Conservation (phyloP, 108 stramenopile genomes). For the Mayamaea pseudoterrestris region DNA sequence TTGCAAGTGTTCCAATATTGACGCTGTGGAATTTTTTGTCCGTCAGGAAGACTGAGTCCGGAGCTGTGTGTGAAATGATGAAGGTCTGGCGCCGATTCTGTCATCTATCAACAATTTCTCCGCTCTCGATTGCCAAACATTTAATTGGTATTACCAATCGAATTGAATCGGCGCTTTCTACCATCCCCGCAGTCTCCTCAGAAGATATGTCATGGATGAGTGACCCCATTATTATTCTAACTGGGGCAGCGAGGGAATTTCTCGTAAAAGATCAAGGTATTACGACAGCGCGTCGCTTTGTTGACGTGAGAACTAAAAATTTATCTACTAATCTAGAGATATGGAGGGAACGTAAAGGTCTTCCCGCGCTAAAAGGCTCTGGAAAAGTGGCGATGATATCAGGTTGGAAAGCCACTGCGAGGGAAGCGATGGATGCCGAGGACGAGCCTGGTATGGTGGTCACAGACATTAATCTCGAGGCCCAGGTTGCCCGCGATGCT, state of each 20-base stretch:
- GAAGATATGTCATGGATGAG: slow-evolving; percentile 17
- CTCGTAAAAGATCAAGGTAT: slow-evolving; percentile 13
- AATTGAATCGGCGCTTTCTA: slow-evolving; percentile 18
- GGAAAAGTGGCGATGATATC: slow-evolving; percentile 43
- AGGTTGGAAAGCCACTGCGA: slow-evolving; percentile 31
- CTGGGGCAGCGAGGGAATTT: slow-evolving; percentile 31
- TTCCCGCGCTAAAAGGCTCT: slow-evolving; percentile 26
- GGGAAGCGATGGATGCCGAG: slow-evolving; percentile 21
- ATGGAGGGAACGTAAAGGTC: slow-evolving; percentile 18
- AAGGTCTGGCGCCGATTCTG: slow-evolving; percentile 21
- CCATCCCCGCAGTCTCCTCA: slow-evolving; percentile 6
- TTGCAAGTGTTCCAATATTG: slow-evolving; percentile 14
- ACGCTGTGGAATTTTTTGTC: slow-evolving; percentile 15
- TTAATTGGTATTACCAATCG: slow-evolving; percentile 21
- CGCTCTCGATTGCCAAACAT: slow-evolving; percentile 20
- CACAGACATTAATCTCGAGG: slow-evolving; percentile 8
- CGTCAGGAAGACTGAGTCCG: slow-evolving; percentile 26
- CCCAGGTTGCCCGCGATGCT: neutral
- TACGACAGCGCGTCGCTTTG: slow-evolving; percentile 11
- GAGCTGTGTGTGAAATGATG: slow-evolving; percentile 21
- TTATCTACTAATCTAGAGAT: slow-evolving; percentile 17
- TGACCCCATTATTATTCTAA: slow-evolving; percentile 15
- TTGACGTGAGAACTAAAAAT: slow-evolving; percentile 21
- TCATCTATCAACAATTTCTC: slow-evolving; percentile 7
- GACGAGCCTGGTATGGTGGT: slow-evolving; percentile 9